Percentiles rank a stretch among this genome's conserved stretches.
Evolutionary conservation across 164 flowering plant species (phyloP).

Genomic region (Saururus chinensis): DNA sequence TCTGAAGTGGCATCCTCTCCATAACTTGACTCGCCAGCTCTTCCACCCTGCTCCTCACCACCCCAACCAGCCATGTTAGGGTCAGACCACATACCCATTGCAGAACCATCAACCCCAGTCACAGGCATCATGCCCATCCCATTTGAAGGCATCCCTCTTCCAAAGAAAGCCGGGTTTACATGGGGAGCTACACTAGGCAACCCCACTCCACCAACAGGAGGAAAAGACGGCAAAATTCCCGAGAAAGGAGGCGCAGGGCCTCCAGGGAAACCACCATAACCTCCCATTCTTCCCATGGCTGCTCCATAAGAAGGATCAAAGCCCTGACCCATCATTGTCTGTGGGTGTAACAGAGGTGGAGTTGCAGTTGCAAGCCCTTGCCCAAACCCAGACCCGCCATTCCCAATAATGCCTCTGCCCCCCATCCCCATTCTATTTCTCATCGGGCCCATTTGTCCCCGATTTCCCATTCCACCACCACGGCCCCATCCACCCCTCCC

Average conservation of each 20-base stretch:
- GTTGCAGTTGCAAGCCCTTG: slow-evolving; percentile 47
- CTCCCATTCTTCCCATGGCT: slow-evolving; percentile 73
- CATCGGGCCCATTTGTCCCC: slow-evolving; percentile 68
- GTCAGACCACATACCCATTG: slow-evolving; percentile 86
- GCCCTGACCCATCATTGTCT: slow-evolving; percentile 82
- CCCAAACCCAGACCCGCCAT: slow-evolving; percentile 60
- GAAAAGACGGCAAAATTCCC: slow-evolving; percentile 60
- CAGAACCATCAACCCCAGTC: slow-evolving; percentile 59
- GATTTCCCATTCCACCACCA: slow-evolving; percentile 54
- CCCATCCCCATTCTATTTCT: slow-evolving; percentile 59
- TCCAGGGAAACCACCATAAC: slow-evolving; percentile 57
- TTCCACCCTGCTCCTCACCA: slow-evolving; percentile 71
- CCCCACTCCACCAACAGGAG: slow-evolving; percentile 60
- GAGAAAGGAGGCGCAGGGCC: slow-evolving; percentile 54
- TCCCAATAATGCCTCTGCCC: slow-evolving; percentile 62
- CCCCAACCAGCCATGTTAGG: slow-evolving; percentile 69
- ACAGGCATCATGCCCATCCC: slow-evolving; percentile 86
- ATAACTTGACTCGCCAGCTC: slow-evolving; percentile 76
- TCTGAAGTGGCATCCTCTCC: slow-evolving; percentile 91
- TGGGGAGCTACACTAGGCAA: slow-evolving; percentile 89
- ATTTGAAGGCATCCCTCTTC: slow-evolving; percentile 45
- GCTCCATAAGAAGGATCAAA: slow-evolving; percentile 80
- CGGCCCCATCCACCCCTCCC: slow-evolving; percentile 80
- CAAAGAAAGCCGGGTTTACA: slow-evolving; percentile 19
- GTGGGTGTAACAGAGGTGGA: slow-evolving; percentile 69